Conservation (phyloP, 2,329 filamentous ascomycete species). For the Chaetomium sp. region DNA sequence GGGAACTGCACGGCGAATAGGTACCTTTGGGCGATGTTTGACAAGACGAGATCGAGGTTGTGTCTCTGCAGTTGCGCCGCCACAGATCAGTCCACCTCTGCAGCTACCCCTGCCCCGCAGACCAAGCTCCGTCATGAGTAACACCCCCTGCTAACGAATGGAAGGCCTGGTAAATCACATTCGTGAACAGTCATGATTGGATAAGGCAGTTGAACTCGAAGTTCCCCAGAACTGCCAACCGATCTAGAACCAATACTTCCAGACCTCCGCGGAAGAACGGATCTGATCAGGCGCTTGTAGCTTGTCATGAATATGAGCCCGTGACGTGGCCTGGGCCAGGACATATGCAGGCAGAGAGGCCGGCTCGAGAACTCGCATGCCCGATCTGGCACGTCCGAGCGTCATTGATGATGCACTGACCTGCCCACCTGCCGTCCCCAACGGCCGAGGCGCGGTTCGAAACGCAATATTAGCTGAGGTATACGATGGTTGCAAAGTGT, state of each 20-base stretch:
- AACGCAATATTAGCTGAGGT: background rate
- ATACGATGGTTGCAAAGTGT: background rate
- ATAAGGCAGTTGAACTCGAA: background rate
- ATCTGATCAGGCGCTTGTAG: background rate
- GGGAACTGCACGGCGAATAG: background rate
- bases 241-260: background rate
- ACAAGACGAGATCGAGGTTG: background rate
- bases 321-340: constrained; percentile 12
- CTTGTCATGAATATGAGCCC: constrained; percentile 12
- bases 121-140: background rate
- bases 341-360: background rate
- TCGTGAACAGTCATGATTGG: background rate
- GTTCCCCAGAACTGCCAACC: background rate
- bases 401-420: constrained; percentile 12
- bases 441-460: background rate
- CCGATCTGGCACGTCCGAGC: background rate
- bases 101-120: constrained; percentile 7
- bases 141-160: constrained; percentile 6
- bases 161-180: constrained; percentile 1
- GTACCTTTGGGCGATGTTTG: background rate
- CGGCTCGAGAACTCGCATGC: background rate
- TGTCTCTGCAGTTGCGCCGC: background rate
- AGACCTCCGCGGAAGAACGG: constrained; percentile 15
- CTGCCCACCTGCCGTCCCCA: background rate
- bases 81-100: constrained; percentile 14